A percentile compares a stretch with the other conserved stretches of the same genome.
phyloP scores from a whole-genome alignment of 305 asterid species.

The Fraxinus dipetala region DNA sequence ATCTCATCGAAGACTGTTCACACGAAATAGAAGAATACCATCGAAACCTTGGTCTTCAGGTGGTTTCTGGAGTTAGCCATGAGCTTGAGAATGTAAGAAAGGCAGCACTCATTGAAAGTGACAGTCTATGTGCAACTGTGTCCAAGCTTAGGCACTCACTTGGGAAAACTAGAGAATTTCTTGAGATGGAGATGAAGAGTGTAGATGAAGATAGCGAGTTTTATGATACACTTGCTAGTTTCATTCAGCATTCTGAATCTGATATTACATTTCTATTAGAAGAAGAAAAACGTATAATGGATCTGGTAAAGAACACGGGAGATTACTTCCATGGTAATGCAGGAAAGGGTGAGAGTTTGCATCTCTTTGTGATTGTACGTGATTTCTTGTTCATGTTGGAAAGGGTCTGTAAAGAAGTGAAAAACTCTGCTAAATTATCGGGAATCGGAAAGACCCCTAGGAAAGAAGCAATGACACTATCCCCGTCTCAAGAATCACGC shows the following conservation, averaged over 20 bases:
- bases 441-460: conserved; percentile 23
- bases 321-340: conserved; percentile 89
- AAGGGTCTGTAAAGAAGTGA: conserved; percentile 63
- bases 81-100: conserved; percentile 72
- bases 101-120: conserved; percentile 70
- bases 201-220: conserved; percentile 56
- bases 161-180: conserved; percentile 38
- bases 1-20: conserved; percentile 46
- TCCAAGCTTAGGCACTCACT: conserved; percentile 48
- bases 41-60: conserved; percentile 73
- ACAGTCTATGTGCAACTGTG: conserved; percentile 44
- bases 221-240: conserved; percentile 36
- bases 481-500: conserved; percentile 50
- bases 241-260: conserved; percentile 50
- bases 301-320: conserved; percentile 71
- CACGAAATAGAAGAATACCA: conserved; percentile 55
- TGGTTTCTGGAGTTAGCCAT: conserved; percentile 61
- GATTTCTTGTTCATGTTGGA: conserved; percentile 84
- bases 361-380: conserved; percentile 66
- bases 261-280: conserved; percentile 48
- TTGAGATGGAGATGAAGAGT: conserved; percentile 53
- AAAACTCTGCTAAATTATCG: conserved; percentile 35
- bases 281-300: conserved; percentile 76
- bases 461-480: conserved; percentile 36
- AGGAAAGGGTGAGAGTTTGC: conserved; percentile 68